Evolutionary conservation across 306 rosid genomes (phyloP).

Genomic region (Vigna angularis): DNA sequence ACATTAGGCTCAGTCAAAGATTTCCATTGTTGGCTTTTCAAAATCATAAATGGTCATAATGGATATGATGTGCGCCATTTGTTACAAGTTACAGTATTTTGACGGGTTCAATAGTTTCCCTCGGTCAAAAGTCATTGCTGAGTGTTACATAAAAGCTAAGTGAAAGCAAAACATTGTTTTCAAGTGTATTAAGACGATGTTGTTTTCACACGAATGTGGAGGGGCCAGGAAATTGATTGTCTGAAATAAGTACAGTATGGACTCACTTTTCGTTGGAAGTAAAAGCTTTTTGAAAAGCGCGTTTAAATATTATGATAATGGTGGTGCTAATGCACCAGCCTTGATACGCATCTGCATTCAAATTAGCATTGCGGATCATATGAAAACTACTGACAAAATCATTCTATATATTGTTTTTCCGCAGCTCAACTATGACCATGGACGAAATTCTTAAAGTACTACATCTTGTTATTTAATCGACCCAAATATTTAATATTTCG

Average conservation of each 20-base stretch:
- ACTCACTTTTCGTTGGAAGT: not conserved
- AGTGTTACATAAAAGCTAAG: conserved; percentile 11
- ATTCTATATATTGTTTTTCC: not conserved
- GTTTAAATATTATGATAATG: not conserved
- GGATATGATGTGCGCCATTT: conserved; percentile 4
- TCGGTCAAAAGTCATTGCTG: not conserved
- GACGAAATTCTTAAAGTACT: not conserved
- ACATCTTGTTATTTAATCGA: not conserved
- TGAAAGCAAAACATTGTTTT: conserved; percentile 20
- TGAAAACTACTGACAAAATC: not conserved
- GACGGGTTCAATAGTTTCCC: conserved; percentile 30
- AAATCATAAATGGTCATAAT: conserved; percentile 30
- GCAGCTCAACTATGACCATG: not conserved
- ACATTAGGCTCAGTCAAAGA: conserved; percentile 36
- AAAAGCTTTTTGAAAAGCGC: not conserved
- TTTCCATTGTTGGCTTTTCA: conserved; percentile 30
- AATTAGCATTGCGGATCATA: not conserved
- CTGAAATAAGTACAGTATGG: not conserved
- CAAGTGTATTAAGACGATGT: not conserved
- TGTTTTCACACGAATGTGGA: not conserved
- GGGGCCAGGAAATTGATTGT: conserved; percentile 21
- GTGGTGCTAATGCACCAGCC: not conserved
- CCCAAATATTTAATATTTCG: too few species aligned
- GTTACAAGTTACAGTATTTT: conserved; percentile 40
- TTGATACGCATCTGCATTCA: not conserved